phyloP scores from a whole-genome alignment of 2,329 filamentous ascomycete genomes.

The Penicillium italicum region DNA sequence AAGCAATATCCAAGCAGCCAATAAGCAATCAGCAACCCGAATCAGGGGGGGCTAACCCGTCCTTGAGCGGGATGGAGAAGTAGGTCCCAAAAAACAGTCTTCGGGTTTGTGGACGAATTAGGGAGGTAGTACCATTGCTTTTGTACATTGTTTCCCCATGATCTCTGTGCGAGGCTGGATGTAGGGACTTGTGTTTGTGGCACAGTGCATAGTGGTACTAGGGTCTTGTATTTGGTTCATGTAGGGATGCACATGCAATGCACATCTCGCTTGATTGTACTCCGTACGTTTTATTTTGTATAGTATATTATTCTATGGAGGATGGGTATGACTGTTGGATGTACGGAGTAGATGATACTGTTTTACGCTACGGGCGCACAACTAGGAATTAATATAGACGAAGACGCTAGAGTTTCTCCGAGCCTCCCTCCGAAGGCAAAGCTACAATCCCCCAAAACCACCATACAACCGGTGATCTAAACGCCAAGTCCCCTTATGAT shows the following conservation, averaged over 20 bases:
- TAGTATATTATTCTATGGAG: not conserved
- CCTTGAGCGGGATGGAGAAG: not conserved
- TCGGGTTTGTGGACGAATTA: constrained; percentile 10
- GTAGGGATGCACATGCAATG: not conserved
- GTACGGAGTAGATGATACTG: not conserved
- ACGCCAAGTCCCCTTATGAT: constrained; percentile 5
- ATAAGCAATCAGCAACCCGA: not conserved
- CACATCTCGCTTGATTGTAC: not conserved
- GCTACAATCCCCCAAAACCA: not conserved
- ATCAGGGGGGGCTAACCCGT: not conserved
- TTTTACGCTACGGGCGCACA: not conserved
- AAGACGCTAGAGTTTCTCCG: not conserved
- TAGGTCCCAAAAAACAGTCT: constrained; percentile 4
- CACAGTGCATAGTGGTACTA: not conserved
- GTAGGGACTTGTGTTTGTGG: constrained; percentile 2
- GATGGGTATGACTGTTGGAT: not conserved
- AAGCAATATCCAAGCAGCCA: not conserved
- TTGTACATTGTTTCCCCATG: not conserved
- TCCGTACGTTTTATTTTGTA: not conserved
- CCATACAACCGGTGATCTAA: not conserved
- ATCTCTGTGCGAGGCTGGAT: constrained; percentile 5
- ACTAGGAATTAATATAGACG: not conserved
- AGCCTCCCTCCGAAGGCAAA: not conserved
- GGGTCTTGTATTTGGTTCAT: not conserved
- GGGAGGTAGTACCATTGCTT: constrained; percentile 8